Evolutionary conservation across 306 rosid genomes (phyloP), one percentile per base, ranked within the genome.

Genomic region (Trichosanthes cucumerina): DNA sequence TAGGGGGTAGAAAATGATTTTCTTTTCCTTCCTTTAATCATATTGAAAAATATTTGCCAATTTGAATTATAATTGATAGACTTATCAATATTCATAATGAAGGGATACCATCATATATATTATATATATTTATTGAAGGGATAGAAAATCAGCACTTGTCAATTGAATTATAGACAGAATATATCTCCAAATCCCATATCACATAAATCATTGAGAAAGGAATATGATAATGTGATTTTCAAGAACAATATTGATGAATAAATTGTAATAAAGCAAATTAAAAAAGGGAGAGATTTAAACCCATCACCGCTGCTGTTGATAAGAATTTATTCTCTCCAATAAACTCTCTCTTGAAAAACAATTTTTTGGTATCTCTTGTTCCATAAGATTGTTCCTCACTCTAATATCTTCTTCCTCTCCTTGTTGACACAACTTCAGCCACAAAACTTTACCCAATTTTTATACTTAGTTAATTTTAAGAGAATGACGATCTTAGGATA

Each of bases 301-400:
- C 21, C 43, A 63, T 63, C 21, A 12, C n/a, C n/a, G 21, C 34
- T 1, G 5, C 33, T 65, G 72, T 21, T 69, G 0, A 43, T 44
- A 70, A 14, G 76, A 44, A 70, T 70, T 70, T 70, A 70, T 70
- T 70, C 76, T 44, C 54, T 70, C 41, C 8, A 28, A 28, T 60
- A 13, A 28, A 23, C 44, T 14, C 1, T 33, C 7, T 15, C 68
- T 24, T 59, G 2, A 59, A 24, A 62, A 24, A 62, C 44, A 31
- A 14, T 63, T 63, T 60, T 26, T 24, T 63, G 0, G 7, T 14
- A 28, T 63, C 72, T 64, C 23, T 33, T 64, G 6, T 16, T 34
- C 72, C 47, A 34, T 31, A 62, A 26, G n/a, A 62, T 59, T 62
- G 69, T 62, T 62, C 69, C 69, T 62, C 21, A 26, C 1, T 58